phyloP scores from a whole-genome alignment of 768 basidiomycete species.

The Suillus americanus region DNA sequence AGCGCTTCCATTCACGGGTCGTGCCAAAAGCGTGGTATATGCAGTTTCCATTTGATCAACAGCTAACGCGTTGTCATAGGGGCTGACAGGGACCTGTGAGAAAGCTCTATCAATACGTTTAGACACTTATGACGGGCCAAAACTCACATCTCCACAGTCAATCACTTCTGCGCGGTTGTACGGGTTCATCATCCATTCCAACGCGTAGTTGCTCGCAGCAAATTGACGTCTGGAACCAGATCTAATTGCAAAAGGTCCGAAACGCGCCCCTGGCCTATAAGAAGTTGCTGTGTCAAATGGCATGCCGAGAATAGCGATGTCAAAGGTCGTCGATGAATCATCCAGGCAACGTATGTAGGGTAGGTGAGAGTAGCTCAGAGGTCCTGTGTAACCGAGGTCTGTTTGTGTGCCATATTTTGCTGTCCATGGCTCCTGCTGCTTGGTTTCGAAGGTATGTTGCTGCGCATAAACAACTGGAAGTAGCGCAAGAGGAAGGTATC shows the following conservation, averaged over 20 bases:
- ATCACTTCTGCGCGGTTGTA: slow-evolving; percentile 56
- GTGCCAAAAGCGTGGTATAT: slow-evolving; percentile 63
- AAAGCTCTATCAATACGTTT: neutral
- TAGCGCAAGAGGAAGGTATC: slow-evolving; percentile 1
- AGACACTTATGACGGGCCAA: neutral
- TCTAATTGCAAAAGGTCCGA: slow-evolving; percentile 78
- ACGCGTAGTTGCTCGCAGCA: slow-evolving; percentile 55
- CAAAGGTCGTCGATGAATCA: slow-evolving; percentile 48
- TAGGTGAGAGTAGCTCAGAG: slow-evolving; percentile 75
- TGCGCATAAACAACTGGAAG: slow-evolving; percentile 5
- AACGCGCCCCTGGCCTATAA: slow-evolving; percentile 62
- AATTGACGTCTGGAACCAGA: slow-evolving; percentile 64
- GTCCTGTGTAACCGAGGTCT: slow-evolving; percentile 71
- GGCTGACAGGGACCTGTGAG: slow-evolving; percentile 62
- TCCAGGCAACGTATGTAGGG: slow-evolving; percentile 71
- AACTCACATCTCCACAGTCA: slow-evolving; percentile 77
- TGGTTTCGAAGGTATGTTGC: slow-evolving; percentile 4
- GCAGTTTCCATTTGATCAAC: slow-evolving; percentile 81
- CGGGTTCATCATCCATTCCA: slow-evolving; percentile 64
- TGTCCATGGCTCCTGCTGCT: slow-evolving; percentile 43
- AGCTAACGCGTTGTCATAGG: slow-evolving; percentile 75
- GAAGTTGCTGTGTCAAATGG: slow-evolving; percentile 66
- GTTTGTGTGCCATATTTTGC: slow-evolving; percentile 65
- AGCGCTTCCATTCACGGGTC: slow-evolving; percentile 35
- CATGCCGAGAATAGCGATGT: slow-evolving; percentile 73